Percentiles rank a stretch among this genome's conserved stretches.
These are phyloP conservation scores for Geoglossum glabrum DNA, from an alignment of 495 filamentous ascomycete species.

Conservation along the genomic window DNA sequence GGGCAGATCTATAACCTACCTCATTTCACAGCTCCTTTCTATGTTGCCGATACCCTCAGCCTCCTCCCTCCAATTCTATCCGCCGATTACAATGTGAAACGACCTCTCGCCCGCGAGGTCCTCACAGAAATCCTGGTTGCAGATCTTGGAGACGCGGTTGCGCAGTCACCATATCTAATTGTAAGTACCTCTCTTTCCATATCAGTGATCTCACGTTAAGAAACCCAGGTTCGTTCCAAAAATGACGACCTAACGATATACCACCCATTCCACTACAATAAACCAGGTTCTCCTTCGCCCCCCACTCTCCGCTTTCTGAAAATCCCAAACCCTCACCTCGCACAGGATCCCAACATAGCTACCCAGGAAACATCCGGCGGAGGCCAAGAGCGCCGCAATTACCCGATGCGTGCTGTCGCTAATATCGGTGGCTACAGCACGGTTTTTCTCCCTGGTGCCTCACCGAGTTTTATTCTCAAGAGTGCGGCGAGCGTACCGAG, in stretches of 20 bases:
- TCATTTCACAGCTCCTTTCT: constrained; percentile 37
- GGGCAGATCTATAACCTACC: constrained; percentile 37
- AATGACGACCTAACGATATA: constrained; percentile 78
- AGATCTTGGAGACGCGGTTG: constrained; percentile 56
- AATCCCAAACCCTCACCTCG: constrained; percentile 38
- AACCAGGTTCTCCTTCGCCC: constrained; percentile 1
- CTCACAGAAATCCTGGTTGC: constrained; percentile 62
- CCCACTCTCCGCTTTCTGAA: constrained; percentile 53
- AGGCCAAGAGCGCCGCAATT: constrained; percentile 21
- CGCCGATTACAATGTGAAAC: constrained; percentile 41
- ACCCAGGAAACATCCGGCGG: constrained; percentile 17
- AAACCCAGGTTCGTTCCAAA: constrained; percentile 44
- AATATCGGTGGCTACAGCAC: constrained; percentile 57
- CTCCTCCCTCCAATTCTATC: constrained; percentile 62
- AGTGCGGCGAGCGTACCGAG: constrained; percentile 54
- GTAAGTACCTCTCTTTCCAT: constrained; percentile 24
- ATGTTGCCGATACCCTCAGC: constrained; percentile 47
- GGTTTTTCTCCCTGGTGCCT: constrained; percentile 60
- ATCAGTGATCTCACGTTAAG: background rate
- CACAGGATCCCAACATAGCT: constrained; percentile 27
- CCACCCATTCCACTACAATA: constrained; percentile 34
- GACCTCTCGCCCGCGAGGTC: constrained; percentile 45
- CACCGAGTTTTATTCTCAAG: constrained; percentile 60
- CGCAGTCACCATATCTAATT: constrained; percentile 58
- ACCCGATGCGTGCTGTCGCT: constrained; percentile 37